These are phyloP conservation scores for Ophiostoma ulmi DNA, from an alignment of 2,329 filamentous ascomycete genomes.

Conservation along the genomic window DNA sequence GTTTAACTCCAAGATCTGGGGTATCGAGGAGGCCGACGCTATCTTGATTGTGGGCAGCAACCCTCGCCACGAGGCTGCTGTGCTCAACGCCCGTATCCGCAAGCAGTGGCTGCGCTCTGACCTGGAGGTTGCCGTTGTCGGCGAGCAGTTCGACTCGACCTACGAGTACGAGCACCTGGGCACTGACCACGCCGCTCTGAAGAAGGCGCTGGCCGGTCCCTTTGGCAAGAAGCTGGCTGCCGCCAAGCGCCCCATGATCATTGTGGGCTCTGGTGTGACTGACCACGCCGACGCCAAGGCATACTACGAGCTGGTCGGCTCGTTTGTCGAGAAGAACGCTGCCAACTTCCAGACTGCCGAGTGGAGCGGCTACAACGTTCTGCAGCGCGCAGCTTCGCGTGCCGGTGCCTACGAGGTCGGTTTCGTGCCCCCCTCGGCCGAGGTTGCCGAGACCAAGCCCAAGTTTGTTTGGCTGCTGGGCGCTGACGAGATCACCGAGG, in stretches of 20 bases:
- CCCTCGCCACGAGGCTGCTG: slow-evolving; percentile 88
- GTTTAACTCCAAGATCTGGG: slow-evolving; percentile 93
- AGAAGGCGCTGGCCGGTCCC: slow-evolving; percentile 74
- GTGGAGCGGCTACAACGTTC: slow-evolving; percentile 97
- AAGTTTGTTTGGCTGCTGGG: slow-evolving; percentile 97
- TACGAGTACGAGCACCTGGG: slow-evolving; percentile 95
- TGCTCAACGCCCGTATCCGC: slow-evolving; percentile 90
- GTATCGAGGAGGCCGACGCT: slow-evolving; percentile 87
- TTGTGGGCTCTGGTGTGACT: slow-evolving; percentile 85
- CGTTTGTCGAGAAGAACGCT: slow-evolving; percentile 90
- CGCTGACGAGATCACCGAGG: slow-evolving; percentile 80
- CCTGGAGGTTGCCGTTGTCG: slow-evolving; percentile 85
- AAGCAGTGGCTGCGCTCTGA: slow-evolving; percentile 98
- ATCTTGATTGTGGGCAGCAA: slow-evolving; percentile 94
- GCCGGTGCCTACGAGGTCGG: slow-evolving; percentile 93
- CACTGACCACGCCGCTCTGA: slow-evolving; percentile 69
- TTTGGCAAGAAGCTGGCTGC: slow-evolving; percentile 89
- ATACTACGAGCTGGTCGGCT: slow-evolving; percentile 84
- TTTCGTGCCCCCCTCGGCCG: slow-evolving; percentile 78
- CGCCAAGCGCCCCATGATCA: slow-evolving; percentile 92
- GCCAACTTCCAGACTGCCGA: slow-evolving; percentile 80
- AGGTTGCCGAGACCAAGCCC: slow-evolving; percentile 76
- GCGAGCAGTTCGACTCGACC: slow-evolving; percentile 85
- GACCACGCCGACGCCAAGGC: slow-evolving; percentile 89
- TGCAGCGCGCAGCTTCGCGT: slow-evolving; percentile 88